A percentile compares a stretch with the other conserved stretches of the same genome.
Conservation (phyloP, 2,329 filamentous ascomycete genomes). For the Kalmusia sp. region DNA sequence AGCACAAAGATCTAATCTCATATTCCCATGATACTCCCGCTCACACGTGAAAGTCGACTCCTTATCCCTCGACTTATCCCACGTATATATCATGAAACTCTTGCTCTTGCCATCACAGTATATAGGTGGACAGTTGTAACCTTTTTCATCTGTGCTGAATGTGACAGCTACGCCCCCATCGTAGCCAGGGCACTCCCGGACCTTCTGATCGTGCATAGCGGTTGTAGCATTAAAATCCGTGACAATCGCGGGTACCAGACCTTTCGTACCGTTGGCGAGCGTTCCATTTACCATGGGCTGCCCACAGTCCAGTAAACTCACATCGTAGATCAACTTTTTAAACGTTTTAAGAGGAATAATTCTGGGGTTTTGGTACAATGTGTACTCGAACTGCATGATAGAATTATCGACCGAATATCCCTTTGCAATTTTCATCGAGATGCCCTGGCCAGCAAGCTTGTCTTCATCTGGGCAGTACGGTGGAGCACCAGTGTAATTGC, state of each 20-base stretch:
- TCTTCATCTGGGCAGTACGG: slow-evolving; percentile 10
- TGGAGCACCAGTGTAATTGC: background rate
- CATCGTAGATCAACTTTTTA: slow-evolving; percentile 14
- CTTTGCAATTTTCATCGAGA: slow-evolving; percentile 18
- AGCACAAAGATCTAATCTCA: slow-evolving; percentile 19
- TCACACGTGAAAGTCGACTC: slow-evolving; percentile 23
- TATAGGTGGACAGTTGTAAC: slow-evolving; percentile 14
- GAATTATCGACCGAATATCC: background rate
- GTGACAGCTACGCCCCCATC: slow-evolving; percentile 16
- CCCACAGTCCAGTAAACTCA: slow-evolving; percentile 15
- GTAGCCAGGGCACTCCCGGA: slow-evolving; percentile 25
- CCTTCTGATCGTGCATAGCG: slow-evolving; percentile 12
- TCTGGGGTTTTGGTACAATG: slow-evolving; percentile 9
- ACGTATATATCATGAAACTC: slow-evolving; percentile 22
- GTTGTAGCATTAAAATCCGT: slow-evolving; percentile 16
- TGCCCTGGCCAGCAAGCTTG: slow-evolving; percentile 18
- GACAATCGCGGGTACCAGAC: no score
- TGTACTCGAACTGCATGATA: slow-evolving; percentile 21
- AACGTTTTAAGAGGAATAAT: slow-evolving; percentile 1
- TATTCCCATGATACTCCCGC: slow-evolving; percentile 21
- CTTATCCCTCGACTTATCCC: slow-evolving; percentile 19
- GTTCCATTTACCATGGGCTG: background rate
- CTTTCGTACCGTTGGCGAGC: no score
- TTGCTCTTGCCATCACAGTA: slow-evolving; percentile 14
- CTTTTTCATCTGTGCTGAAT: slow-evolving; percentile 10